A percentile compares a stretch with the other conserved stretches of the same genome.
Conservation (phyloP, 352 stramenopile species). For the Phytophthora niederhauseri region DNA sequence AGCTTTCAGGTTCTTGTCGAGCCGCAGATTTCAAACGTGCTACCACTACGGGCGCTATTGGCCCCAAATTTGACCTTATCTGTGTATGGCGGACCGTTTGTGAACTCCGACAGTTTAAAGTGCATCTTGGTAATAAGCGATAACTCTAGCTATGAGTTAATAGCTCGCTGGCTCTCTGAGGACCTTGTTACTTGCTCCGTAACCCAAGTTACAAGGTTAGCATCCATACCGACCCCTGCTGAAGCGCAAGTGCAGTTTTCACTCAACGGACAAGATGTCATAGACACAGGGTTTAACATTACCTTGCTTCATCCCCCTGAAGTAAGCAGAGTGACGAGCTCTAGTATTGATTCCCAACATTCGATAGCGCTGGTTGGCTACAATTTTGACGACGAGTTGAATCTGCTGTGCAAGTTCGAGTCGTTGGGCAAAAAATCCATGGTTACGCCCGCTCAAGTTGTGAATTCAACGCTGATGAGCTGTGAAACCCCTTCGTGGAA, state of each 20-base stretch:
- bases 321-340: constrained; percentile 18
- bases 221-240: background rate
- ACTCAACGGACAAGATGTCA: constrained; percentile 18
- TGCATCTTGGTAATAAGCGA: constrained; percentile 38
- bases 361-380: constrained; percentile 38
- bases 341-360: background rate
- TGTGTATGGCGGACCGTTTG: constrained; percentile 36
- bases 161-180: constrained; percentile 27
- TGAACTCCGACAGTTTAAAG: constrained; percentile 13
- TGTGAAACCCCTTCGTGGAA: constrained; percentile 39
- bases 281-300: constrained; percentile 47
- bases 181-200: constrained; percentile 31
- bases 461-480: constrained; percentile 44
- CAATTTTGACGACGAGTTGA: constrained; percentile 44
- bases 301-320: constrained; percentile 39
- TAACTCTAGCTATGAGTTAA: constrained; percentile 10
- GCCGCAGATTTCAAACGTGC: constrained; percentile 29
- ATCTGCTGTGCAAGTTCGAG: constrained; percentile 50
- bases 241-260: constrained; percentile 36
- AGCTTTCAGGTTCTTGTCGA: constrained; percentile 32
- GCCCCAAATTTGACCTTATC: constrained; percentile 21
- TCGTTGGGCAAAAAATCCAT: constrained; percentile 26
- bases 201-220: background rate
- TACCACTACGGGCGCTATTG: constrained; percentile 25
- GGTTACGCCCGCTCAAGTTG: constrained; percentile 27